Evolutionary conservation across 2,329 filamentous ascomycete species (phyloP), one percentile per base, ranked within the genome.

Genomic region (Neonectria ditissima): DNA sequence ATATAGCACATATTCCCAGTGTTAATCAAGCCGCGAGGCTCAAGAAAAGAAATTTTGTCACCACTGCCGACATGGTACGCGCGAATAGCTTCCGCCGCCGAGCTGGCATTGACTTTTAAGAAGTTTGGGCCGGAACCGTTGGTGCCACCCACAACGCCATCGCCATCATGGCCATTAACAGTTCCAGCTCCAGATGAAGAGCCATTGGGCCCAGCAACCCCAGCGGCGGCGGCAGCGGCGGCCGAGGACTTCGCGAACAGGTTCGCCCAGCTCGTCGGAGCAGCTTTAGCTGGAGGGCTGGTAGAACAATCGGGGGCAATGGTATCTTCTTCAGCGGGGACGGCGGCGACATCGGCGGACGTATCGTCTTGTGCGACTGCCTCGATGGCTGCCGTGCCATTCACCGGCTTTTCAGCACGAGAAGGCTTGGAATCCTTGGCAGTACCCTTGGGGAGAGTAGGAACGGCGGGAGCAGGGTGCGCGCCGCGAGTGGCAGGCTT

Each of bases 1-100:
- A 99, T 98, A 81, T 99, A 99, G 80, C 96, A 99, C 92, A 98
- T 97, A 77, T 99, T 98, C 53, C 96, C 96, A 43, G 95, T 97
- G 80, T 99, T 99, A 70, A 97, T 92, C 75, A 99, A 86, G 52
- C 96, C 96, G 69, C 95, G 89, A 54, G 96, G 96, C 80, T 98
- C 93, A 54, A 99, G 85, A 75, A 97, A 97, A 18, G 91, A 84
- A 69, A 95, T 83, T 73, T 91, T 92, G 32, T 87, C 82, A 39
- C 85, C 84, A 39, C 84, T 83, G 61, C 88, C 86, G 24, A 94
- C 89, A 56, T 86, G 87, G 77, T 94, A 96, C 28, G 88, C 87
- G 53, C 86, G 86, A 55, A 99, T 84, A 37, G 92, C 92, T 70
- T 97, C 92, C 4, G 89, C 90, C 55, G 97, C 82, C 18, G 92